A percentile compares a stretch with the other conserved stretches of the same genome.
Conservation (phyloP, 176 grass and related monocot species). For the Thinopyrum elongatum region DNA sequence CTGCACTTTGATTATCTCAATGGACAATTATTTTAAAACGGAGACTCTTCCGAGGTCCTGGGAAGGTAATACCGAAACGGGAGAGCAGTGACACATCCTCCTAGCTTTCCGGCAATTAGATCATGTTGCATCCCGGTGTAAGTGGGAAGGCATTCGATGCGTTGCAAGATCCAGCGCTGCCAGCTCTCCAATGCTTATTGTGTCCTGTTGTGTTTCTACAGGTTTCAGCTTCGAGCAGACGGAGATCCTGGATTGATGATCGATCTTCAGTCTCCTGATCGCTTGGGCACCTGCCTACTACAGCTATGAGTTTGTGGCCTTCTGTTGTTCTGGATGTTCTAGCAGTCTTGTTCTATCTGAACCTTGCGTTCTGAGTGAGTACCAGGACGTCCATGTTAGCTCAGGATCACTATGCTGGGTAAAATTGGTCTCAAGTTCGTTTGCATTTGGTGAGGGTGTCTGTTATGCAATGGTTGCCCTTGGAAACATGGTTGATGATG, state of each 20-base stretch:
- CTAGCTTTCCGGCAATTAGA: background rate
- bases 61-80: too few relatives aligned
- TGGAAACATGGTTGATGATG: background rate
- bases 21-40: too few relatives aligned
- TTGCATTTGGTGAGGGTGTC: background rate
- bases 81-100: too few relatives aligned
- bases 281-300: background rate
- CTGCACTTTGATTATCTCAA: too few relatives aligned
- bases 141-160: background rate
- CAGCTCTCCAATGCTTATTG: background rate
- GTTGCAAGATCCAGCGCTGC: background rate
- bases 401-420: background rate
- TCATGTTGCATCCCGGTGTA: background rate
- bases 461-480: background rate
- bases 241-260: background rate
- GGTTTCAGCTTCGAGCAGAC: slow-evolving; percentile 11
- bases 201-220: background rate
- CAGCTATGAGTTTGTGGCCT: background rate
- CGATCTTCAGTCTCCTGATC: background rate
- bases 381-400: background rate
- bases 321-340: background rate
- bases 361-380: background rate
- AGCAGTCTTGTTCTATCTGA: background rate
- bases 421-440: background rate
- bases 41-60: too few relatives aligned